Base-by-base conservation (phyloP, 768 basidiomycete species). In the Amanita pallidorosea region DNA sequence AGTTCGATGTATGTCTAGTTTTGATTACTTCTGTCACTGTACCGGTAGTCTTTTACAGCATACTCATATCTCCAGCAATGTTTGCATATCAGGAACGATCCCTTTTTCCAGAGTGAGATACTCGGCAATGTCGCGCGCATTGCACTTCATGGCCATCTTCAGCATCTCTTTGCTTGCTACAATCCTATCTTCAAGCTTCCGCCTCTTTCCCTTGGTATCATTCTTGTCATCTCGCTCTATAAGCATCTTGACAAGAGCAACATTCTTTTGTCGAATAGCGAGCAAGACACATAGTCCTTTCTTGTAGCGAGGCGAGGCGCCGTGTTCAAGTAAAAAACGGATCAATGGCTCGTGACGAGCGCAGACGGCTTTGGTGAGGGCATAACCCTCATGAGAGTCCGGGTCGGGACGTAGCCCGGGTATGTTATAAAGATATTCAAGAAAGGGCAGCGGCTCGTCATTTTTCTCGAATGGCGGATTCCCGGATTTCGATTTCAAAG, bases 351-450 rank as follows among this genome's bases (percentile, higher is more conserved):
- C 49, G 55, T 83, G 83, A 18, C 70, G 69, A 0, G 76, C 80
- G 34, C 82, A 71, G 1, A 91, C 87, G 1, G 93, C 90, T 56
- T 78, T 81, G 13, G 80, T 81, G 36, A 96, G 78, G 0, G 85
- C 83, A 60, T 93, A 96, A 1, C 93, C 94, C 2, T 77, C 72
- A 63, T 88, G 73, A 7, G 86, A 77, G 62, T 94, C 79, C 11
- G 74, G 60, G 27, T 81, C 68, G 1, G 80, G 75, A 1, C 58
- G 51, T 18, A 72, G 57, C 15, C 60, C 65, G 5, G 75, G 67
- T 7, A 61, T 61, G 20, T 60, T 53, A 57, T 75, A 81, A 15
- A 89, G 67, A 57, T 76, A 76, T 37, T 69, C 74, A 4, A 90
- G 73, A 47, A 85, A 76, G 0, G 84, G 82, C 5, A 89, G 58